Conservation (phyloP, 768 basidiomycete genomes). For the Boletus tomentosulus region DNA sequence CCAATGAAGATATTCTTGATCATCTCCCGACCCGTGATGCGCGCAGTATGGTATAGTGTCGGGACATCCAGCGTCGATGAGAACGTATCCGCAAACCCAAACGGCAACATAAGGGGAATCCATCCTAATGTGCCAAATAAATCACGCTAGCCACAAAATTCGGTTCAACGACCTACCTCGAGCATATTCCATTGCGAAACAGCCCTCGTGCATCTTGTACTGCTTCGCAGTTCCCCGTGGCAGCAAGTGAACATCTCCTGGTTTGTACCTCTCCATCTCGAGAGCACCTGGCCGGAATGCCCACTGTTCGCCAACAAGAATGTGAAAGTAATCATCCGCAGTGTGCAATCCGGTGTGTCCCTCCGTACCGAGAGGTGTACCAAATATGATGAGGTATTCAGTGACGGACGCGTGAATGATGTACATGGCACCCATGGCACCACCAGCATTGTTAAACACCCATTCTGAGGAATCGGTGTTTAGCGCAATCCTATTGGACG, state of each 20-base stretch:
- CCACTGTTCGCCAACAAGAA: conserved; percentile 92
- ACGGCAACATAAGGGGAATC: conserved; percentile 96
- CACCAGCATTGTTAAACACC: conserved; percentile 97
- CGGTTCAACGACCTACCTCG: conserved; percentile 52
- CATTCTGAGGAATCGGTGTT: conserved; percentile 69
- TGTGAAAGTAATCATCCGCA: conserved; percentile 98
- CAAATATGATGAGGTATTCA: conserved; percentile 95
- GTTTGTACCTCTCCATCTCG: conserved; percentile 78
- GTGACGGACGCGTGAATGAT: conserved; percentile 95
- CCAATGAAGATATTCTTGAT: conserved; percentile 74
- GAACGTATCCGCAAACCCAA: conserved; percentile 82
- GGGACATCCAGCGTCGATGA: conserved; percentile 86
- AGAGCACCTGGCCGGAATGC: conserved; percentile 80
- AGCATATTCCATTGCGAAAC: conserved; percentile 94
- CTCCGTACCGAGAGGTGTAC: conserved; percentile 94
- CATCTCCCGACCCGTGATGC: conserved; percentile 82
- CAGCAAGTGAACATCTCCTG: conserved; percentile 84
- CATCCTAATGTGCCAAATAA: conserved; percentile 57
- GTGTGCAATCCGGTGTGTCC: conserved; percentile 93
- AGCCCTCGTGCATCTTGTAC: conserved; percentile 96
- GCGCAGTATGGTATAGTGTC: conserved; percentile 73
- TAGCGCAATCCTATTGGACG: conserved; percentile 48
- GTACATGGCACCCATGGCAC: conserved; percentile 98
- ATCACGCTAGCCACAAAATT: neutral
- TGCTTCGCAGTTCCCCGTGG: conserved; percentile 86